Evolutionary conservation across 768 basidiomycete genomes (phyloP), one percentile per base, ranked within the genome.

Genomic region (Tulasnella sp.): DNA sequence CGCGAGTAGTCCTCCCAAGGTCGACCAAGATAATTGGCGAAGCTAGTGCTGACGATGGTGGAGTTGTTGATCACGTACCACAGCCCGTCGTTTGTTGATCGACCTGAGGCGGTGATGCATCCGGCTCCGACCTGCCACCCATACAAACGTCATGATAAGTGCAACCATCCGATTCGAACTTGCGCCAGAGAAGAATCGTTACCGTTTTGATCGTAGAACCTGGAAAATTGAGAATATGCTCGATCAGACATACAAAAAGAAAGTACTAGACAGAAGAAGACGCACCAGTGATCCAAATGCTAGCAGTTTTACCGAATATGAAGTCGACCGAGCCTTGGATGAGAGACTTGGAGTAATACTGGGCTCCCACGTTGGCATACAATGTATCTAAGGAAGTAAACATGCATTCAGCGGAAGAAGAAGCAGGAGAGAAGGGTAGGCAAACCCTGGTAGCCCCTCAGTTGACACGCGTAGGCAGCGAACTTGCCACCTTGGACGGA

Each of bases 241-340:
- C 21, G 22, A 30, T 24, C 19, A 30, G 29, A 12, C 11, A 22
- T 19, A 19, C 27, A 9, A 30, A 34, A 19, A 22, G 29, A 11
- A 11, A 22, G 1, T 19, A 15, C 11, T 19, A 12, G 2, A 15
- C 5, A 38, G 5, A 15, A 15, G 34, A 38, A 38, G 15, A 15
- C 15, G 38, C 54, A 43, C 54, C 54, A 10, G 54, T 56, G 22
- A 56, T 46, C 54, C 54, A 56, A 41, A 56, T 27, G 1, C 46
- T 30, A 15, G 51, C 57, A 12, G 30, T 30, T 41, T 50, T 51
- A 7, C 57, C 60, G 42, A 61, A 56, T 42, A 63, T 59, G 52
- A 58, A 63, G 44, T 63, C 63, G 43, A 63, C 63, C 11, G 62
- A 63, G 19, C 63, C 63, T 44, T 59, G 54, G 41, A 63, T 63